Evolutionary conservation across 2,329 filamentous ascomycete genomes (phyloP), one percentile per base, ranked within the genome.

Genomic region (Fusarium anthophilum): DNA sequence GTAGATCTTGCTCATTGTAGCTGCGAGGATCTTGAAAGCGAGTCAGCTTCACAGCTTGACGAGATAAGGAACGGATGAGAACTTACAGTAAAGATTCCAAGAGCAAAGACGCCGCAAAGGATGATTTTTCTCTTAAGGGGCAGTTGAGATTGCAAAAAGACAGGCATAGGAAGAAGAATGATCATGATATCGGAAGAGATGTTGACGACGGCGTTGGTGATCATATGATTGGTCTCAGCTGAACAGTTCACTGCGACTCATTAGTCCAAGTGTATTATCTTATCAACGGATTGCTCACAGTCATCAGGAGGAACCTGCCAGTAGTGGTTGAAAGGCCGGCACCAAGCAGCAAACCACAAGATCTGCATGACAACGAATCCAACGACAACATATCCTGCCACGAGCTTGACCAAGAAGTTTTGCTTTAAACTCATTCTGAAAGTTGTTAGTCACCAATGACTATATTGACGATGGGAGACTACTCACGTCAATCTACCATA

Each of bases 121-220:
- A 89, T 82, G 1, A 86, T 51, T 79, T 91, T 91, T 73, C 88
- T 83, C 70, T 84, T 86, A 0, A 82, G 60, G 3, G 84, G 81
- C 3, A 91, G 81, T 35, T 86, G 84, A 2, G 89, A 84, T 30
- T 83, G 83, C 6, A 87, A 63, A 37, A 91, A 81, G 12, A 87
- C 72, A 2, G 89, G 88, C 68, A 91, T 82, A 2, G 89, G 88
- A 32, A 91, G 85, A 9, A 83, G 76, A 18, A 91, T 85, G 76
- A 91, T 90, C 80, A 88, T 83, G 5, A 90, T 53, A 70, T 91
- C 90, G 8, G 88, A 89, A 7, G 86, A 85, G 55, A 91, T 86
- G 73, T 91, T 91, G 76, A 91, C 85, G 5, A 85, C 82, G 1
- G 87, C 86, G 66, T 91, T 89, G 7, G 87, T 86, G 43, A 90